Base-by-base conservation (phyloP, 345 rosid species). In the Brassica incana region DNA sequence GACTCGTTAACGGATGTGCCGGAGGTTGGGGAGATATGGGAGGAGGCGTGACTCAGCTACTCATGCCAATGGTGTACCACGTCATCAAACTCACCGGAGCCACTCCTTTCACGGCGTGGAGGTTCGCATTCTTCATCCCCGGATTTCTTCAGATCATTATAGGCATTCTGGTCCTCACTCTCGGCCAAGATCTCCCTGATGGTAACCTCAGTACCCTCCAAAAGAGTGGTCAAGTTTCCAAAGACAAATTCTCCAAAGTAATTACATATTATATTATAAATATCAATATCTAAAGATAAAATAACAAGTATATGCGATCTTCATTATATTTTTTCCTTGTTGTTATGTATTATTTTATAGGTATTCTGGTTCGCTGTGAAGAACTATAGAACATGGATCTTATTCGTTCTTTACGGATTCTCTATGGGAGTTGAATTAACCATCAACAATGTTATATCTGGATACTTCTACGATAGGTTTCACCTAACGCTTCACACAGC, bases 11-110 rank as follows among this genome's bases (percentile, higher is more conserved):
- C 5, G 97, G 98, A 25, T 88, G 92, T 0, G 96, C 98, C 0
- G 95, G 91, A 3, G 97, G 95, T 0, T 94, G 98, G 98, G 98
- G 98, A 2, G 89, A 90, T 40, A 90, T 91, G 97, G 98, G 98
- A 0, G 97, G 98, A 0, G 97, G 97, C 0, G 92, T 89, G 20
- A 94, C 98, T 67, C 98, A 91, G 72, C 83, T 94, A 1, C 23
- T 91, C 33, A 91, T 94, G 98, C 98, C 98, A 1, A 6, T 91
- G 14, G 91, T 90, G 18, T 91, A 77, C 71, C 87, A 93, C 23
- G 25, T 89, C 58, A 87, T 93, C 63, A 63, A 61, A 74, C 81
- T 66, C 20, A 20, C 81, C 0, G 97, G 98, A 8, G 74, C 94
- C 1, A 90, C 94, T 27, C 91, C 97, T 0, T 94, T 90, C 86